A percentile compares a stretch with the other conserved stretches of the same genome.
Conservation (phyloP, 768 basidiomycete genomes). For the Calocybe cyanea region DNA sequence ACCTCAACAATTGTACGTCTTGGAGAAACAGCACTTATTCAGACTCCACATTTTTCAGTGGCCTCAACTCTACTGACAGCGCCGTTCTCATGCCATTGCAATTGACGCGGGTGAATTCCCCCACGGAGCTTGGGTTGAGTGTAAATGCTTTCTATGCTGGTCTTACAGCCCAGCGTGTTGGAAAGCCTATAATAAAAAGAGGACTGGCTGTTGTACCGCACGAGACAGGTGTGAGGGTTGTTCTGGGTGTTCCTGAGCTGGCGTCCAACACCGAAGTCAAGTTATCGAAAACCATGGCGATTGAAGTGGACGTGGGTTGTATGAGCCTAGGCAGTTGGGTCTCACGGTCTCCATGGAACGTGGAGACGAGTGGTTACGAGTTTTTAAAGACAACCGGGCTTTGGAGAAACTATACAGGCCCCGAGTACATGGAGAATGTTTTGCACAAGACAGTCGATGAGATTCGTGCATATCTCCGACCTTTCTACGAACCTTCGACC, state of each 20-base stretch:
- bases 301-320: slow-evolving; percentile 19
- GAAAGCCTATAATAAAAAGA: slow-evolving; percentile 7
- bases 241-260: slow-evolving; percentile 18
- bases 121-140: slow-evolving; percentile 6
- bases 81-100: slow-evolving; percentile 19
- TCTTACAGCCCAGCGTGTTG: slow-evolving; percentile 5
- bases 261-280: slow-evolving; percentile 7
- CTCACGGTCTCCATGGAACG: neutral
- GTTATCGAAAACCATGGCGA: slow-evolving; percentile 14
- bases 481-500: slow-evolving; percentile 16
- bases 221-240: slow-evolving; percentile 11
- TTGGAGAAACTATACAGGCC: slow-evolving; percentile 17
- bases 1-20: slow-evolving; percentile 13
- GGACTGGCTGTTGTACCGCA: slow-evolving; percentile 17
- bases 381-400: slow-evolving; percentile 6
- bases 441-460: slow-evolving; percentile 17
- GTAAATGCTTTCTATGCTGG: slow-evolving; percentile 14
- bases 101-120: slow-evolving; percentile 1
- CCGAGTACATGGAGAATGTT: slow-evolving; percentile 15
- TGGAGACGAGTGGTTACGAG: neutral
- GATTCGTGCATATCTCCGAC: slow-evolving; percentile 15
- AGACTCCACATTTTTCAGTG: slow-evolving; percentile 15
- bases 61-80: slow-evolving; percentile 18
- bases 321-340: slow-evolving; percentile 13
- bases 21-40: slow-evolving; percentile 21